These are phyloP conservation scores for Cystobasidium tubakii DNA, from an alignment of 768 basidiomycete genomes.

Conservation along the genomic window DNA sequence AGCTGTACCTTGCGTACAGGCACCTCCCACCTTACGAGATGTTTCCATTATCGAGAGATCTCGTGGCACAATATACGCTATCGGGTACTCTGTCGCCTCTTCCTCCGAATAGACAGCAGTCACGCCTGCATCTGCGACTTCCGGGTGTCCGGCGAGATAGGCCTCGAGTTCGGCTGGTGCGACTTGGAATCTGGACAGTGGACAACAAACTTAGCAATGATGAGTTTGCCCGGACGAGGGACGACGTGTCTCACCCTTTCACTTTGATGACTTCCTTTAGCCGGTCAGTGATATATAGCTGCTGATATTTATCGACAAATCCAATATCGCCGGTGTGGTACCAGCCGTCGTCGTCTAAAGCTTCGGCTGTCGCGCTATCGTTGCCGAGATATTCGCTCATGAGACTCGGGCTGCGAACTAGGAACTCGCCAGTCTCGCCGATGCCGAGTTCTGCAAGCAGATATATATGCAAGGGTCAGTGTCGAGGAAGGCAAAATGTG, in stretches of 20 bases:
- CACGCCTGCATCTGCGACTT: constrained; percentile 46
- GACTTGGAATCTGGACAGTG: constrained; percentile 43
- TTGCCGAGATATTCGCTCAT: constrained; percentile 46
- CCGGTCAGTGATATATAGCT: constrained; percentile 41
- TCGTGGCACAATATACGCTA: constrained; percentile 46
- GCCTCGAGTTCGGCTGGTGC: constrained; percentile 46
- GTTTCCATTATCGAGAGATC: constrained; percentile 39
- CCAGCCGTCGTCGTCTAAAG: constrained; percentile 42
- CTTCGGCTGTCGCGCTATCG: constrained; percentile 41
- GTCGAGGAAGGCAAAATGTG: no score
- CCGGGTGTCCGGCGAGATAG: constrained; percentile 40
- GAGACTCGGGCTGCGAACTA: constrained; percentile 39
- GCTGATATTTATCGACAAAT: constrained; percentile 40
- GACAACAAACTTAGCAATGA: neutral
- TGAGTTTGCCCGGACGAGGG: neutral
- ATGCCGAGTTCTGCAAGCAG: constrained; percentile 8
- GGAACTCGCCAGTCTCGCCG: constrained; percentile 44
- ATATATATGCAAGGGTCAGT: neutral
- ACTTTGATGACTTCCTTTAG: constrained; percentile 47
- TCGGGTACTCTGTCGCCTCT: constrained; percentile 46
- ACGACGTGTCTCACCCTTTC: constrained; percentile 39
- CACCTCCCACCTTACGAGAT: constrained; percentile 8
- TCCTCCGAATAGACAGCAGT: constrained; percentile 44
- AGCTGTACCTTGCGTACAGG: constrained; percentile 16
- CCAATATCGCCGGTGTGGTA: constrained; percentile 47